These are phyloP conservation scores for Boletales sp. DNA, from an alignment of 768 basidiomycete genomes.

Conservation along the genomic window DNA sequence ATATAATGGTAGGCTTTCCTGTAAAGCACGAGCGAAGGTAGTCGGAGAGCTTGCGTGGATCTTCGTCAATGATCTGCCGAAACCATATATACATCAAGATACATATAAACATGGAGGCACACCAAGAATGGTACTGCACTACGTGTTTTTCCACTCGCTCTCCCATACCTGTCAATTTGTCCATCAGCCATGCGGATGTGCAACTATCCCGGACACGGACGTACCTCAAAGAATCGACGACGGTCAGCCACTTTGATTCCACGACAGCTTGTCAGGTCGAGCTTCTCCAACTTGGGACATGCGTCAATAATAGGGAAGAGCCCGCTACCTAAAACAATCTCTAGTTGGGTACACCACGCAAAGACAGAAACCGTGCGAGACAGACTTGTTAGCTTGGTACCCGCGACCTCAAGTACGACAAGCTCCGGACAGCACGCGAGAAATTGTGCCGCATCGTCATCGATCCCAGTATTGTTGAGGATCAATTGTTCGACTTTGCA, in stretches of 20 bases:
- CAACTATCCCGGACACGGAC: slow-evolving; percentile 7
- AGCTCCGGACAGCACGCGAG: slow-evolving; percentile 51
- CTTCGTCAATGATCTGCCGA: too few relatives aligned
- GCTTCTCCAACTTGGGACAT: slow-evolving; percentile 47
- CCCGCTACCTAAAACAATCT: slow-evolving; percentile 41
- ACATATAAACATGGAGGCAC: too few relatives aligned
- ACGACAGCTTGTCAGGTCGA: slow-evolving; percentile 67
- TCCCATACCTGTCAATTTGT: slow-evolving; percentile 23
- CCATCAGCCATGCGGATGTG: neutral
- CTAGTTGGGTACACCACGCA: neutral
- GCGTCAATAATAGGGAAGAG: slow-evolving; percentile 56
- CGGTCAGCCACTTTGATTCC: slow-evolving; percentile 57
- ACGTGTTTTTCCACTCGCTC: slow-evolving; percentile 8
- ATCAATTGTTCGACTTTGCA: slow-evolving; percentile 46
- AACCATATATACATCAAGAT: too few relatives aligned
- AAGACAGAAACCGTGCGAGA: neutral
- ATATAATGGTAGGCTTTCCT: too few relatives aligned
- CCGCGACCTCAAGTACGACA: slow-evolving; percentile 46
- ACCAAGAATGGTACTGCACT: neutral
- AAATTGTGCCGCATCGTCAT: slow-evolving; percentile 51
- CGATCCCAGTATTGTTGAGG: slow-evolving; percentile 59
- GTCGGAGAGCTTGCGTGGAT: too few relatives aligned
- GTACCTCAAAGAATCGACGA: slow-evolving; percentile 62
- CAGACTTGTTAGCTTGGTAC: slow-evolving; percentile 61
- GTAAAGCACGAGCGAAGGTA: too few relatives aligned